Evolutionary conservation across 164 flowering plant genomes (phyloP).

Genomic region (Echeveria elegans): DNA sequence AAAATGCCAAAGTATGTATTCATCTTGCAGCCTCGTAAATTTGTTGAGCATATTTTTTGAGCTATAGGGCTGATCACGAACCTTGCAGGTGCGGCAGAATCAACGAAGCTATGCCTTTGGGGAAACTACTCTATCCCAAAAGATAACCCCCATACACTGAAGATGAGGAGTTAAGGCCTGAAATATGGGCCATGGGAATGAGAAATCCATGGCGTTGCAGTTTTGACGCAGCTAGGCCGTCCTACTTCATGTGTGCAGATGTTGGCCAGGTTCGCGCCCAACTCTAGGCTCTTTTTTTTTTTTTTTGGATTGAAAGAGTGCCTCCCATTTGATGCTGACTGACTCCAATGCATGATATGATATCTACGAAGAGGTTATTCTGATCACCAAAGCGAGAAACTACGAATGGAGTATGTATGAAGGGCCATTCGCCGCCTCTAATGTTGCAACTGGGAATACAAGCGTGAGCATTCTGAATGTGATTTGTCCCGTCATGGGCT

Average conservation of each 20-base stretch:
- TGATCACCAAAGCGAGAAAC: conserved; percentile 34
- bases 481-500: conserved; percentile 10
- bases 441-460: neutral
- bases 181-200: too few species aligned
- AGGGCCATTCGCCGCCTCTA: conserved; percentile 3
- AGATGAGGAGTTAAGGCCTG: too few species aligned
- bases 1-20: too few species aligned
- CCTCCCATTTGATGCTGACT: neutral
- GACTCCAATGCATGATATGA: conserved; percentile 21
- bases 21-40: too few species aligned
- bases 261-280: conserved; percentile 67
- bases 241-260: conserved; percentile 84
- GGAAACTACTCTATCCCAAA: too few species aligned
- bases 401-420: conserved; percentile 11
- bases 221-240: conserved; percentile 75
- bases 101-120: too few species aligned
- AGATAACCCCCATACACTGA: too few species aligned
- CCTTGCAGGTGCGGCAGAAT: too few species aligned
- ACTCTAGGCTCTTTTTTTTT: neutral
- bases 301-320: neutral
- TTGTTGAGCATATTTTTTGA: too few species aligned
- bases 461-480: neutral
- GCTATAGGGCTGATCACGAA: too few species aligned
- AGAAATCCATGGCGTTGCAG: too few species aligned
- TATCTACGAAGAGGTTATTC: conserved; percentile 54